A percentile compares a stretch with the other conserved stretches of the same genome.
phyloP scores from a whole-genome alignment of 306 rosid genomes.

The Malus domestica region ASM211411v1 NC_041793.1:44154001-44154500 shows the following conservation, averaged over 20 bases:
- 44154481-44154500: too few species aligned
- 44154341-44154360: accelerated
- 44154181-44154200: neutral
- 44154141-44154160: neutral
- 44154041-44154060: neutral
- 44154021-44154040: neutral
- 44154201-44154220: neutral
- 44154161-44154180: neutral
- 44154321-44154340: too few species aligned
- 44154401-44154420: too few species aligned
- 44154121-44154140: neutral
- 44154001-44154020: neutral
- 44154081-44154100: neutral
- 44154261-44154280: too few species aligned
- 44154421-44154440: neutral
- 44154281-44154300: too few species aligned
- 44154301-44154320: too few species aligned
- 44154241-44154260: too few species aligned
- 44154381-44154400: too few species aligned
- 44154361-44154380: too few species aligned
- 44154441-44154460: neutral
- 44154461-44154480: neutral
- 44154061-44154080: neutral
- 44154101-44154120: neutral
- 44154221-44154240: neutral